Evolutionary conservation across 768 basidiomycete species (phyloP).

Genomic region (Russula brevipes): DNA sequence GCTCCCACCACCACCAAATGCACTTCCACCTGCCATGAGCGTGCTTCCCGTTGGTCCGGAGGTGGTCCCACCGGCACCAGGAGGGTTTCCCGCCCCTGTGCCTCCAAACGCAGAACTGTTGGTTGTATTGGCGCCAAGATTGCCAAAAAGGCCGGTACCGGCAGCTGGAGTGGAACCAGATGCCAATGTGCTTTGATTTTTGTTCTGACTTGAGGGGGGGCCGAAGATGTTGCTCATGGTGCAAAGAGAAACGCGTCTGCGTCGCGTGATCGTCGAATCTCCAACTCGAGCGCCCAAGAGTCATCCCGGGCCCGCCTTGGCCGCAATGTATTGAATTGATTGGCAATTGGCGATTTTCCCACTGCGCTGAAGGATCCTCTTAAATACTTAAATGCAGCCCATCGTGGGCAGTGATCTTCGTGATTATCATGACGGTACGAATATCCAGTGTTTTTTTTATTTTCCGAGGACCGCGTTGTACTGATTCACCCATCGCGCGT

Average conservation of each 20-base stretch:
- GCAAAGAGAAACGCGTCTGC: not conserved
- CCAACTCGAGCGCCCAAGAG: not conserved
- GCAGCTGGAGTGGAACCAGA: conserved; percentile 15
- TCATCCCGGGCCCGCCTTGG: no score
- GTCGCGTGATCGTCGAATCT: conserved; percentile 2
- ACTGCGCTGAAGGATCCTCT: not conserved
- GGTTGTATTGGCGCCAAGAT: conserved; percentile 23
- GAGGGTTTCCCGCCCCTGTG: not conserved
- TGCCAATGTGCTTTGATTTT: conserved; percentile 15
- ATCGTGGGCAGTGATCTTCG: not conserved
- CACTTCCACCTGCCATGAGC: conserved; percentile 2
- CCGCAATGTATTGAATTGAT: no score
- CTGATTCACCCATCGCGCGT: not conserved
- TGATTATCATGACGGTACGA: not conserved
- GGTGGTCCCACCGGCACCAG: not conserved
- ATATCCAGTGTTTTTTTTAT: not conserved
- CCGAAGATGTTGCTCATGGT: conserved; percentile 24
- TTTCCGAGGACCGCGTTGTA: not conserved
- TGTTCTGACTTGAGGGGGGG: conserved; percentile 17
- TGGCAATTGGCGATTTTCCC: not conserved
- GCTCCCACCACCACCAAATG: conserved; percentile 13
- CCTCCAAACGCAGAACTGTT: conserved; percentile 15
- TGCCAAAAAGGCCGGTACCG: conserved; percentile 19
- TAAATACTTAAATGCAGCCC: not conserved
- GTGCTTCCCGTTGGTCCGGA: conserved; percentile 3